These are phyloP conservation scores for Vinca minor DNA, from an alignment of 257 asterid genomes.

Conservation along the genomic window DNA sequence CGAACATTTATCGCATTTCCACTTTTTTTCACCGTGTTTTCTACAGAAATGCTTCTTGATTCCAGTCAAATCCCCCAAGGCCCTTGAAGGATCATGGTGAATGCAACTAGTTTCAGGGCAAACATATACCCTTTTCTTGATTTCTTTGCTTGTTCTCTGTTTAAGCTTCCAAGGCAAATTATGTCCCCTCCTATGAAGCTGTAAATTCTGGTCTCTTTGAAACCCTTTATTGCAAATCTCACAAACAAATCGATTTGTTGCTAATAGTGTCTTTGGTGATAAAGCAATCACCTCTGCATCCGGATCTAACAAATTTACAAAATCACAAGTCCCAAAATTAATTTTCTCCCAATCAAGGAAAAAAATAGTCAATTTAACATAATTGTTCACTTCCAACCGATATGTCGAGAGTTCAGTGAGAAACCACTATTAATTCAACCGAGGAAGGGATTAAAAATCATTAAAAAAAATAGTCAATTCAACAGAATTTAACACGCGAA, in stretches of 20 bases:
- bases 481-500: too few species aligned
- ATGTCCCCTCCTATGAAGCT: constrained; percentile 85
- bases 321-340: constrained; percentile 1
- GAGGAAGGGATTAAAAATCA: too few species aligned
- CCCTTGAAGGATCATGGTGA: constrained; percentile 78
- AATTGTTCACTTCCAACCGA: too few species aligned
- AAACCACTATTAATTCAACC: too few species aligned
- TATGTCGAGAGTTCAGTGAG: too few species aligned
- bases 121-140: constrained; percentile 66
- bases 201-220: constrained; percentile 87
- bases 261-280: constrained; percentile 62
- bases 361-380: not conserved
- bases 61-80: constrained; percentile 79
- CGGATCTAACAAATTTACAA: constrained; percentile 48
- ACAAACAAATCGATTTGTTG: constrained; percentile 77
- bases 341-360: not conserved
- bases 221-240: constrained; percentile 82
- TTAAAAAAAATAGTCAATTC: not conserved
- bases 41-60: constrained; percentile 85
- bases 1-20: constrained; percentile 76
- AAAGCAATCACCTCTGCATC: constrained; percentile 77
- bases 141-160: constrained; percentile 57
- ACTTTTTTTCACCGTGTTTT: constrained; percentile 88
- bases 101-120: constrained; percentile 75
- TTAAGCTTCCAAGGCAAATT: constrained; percentile 80